phyloP scores from a whole-genome alignment of 1,139 yeast genomes.

The Hansenula lynferdii region DNA sequence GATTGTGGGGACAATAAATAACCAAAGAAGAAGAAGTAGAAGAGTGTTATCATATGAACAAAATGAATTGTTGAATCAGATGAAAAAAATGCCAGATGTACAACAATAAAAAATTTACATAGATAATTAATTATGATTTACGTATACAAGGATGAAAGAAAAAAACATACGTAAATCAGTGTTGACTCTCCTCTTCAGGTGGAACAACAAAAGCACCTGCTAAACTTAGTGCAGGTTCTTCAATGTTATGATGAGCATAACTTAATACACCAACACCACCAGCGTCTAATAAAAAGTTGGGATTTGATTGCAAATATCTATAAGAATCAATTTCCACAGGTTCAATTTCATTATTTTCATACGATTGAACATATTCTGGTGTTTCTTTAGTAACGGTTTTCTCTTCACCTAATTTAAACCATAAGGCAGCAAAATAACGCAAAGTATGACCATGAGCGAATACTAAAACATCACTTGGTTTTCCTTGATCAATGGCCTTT shows the following conservation, averaged over 20 bases:
- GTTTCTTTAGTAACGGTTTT: slow-evolving; percentile 16
- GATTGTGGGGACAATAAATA: slow-evolving; percentile 1
- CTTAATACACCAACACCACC: slow-evolving; percentile 94
- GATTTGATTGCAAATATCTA: slow-evolving; percentile 44
- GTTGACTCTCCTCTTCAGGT: slow-evolving; percentile 44
- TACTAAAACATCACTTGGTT: slow-evolving; percentile 67
- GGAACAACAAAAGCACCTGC: slow-evolving; percentile 81
- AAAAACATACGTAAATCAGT: too few relatives aligned
- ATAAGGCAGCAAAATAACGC: slow-evolving; percentile 83
- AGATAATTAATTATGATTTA: too few relatives aligned
- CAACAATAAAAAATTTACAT: too few relatives aligned
- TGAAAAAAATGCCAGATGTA: slow-evolving; percentile 23
- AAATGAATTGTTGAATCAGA: slow-evolving; percentile 38
- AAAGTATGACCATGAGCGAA: slow-evolving; percentile 94
- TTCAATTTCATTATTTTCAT: slow-evolving; percentile 28
- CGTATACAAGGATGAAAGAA: too few relatives aligned
- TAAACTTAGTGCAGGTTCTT: slow-evolving; percentile 81
- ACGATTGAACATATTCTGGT: slow-evolving; percentile 18
- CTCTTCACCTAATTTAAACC: slow-evolving; percentile 48
- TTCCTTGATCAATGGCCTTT: slow-evolving; percentile 47
- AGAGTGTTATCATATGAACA: slow-evolving; percentile 46
- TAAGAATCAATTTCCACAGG: slow-evolving; percentile 25
- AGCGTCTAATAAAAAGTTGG: slow-evolving; percentile 82
- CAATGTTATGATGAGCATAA: slow-evolving; percentile 77
- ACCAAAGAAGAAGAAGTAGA: slow-evolving; percentile 13